These are phyloP conservation scores for Salvia miltiorrhiza DNA, from an alignment of 257 asterid genomes.

Conservation along the genomic window DNA sequence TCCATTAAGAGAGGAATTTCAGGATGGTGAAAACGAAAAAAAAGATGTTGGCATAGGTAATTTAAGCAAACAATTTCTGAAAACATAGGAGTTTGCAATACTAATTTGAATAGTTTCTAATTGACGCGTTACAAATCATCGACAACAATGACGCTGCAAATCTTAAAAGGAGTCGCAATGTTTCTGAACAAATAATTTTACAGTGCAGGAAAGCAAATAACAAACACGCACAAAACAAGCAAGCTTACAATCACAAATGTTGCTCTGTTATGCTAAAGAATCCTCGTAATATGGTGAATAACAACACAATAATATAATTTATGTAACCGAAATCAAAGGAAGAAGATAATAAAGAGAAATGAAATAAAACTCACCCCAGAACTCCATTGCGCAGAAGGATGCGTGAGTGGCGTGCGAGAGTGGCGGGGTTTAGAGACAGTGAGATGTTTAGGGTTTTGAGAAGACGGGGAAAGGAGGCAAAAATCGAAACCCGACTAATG, in stretches of 20 bases:
- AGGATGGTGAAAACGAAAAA: neutral
- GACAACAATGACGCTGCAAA: neutral
- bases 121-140: neutral
- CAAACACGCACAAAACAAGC: neutral
- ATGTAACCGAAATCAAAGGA: neutral
- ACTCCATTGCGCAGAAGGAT: slow-evolving; percentile 32
- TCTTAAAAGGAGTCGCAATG: neutral
- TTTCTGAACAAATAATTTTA: neutral
- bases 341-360: neutral
- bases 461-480: neutral
- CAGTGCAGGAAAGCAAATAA: neutral
- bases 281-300: neutral
- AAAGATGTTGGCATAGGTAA: neutral
- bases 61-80: neutral
- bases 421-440: slow-evolving; percentile 13
- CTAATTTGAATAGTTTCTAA: neutral
- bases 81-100: neutral
- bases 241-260: neutral
- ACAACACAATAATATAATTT: neutral
- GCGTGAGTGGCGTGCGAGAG: neutral
- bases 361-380: slow-evolving; percentile 30
- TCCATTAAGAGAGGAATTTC: neutral
- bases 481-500: neutral
- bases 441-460: slow-evolving; percentile 26
- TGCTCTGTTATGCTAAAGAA: neutral